Evolutionary conservation across 2,329 filamentous ascomycete genomes (phyloP), one percentile per base, ranked within the genome.

Genomic region (Sclerotinia trifoliorum): DNA sequence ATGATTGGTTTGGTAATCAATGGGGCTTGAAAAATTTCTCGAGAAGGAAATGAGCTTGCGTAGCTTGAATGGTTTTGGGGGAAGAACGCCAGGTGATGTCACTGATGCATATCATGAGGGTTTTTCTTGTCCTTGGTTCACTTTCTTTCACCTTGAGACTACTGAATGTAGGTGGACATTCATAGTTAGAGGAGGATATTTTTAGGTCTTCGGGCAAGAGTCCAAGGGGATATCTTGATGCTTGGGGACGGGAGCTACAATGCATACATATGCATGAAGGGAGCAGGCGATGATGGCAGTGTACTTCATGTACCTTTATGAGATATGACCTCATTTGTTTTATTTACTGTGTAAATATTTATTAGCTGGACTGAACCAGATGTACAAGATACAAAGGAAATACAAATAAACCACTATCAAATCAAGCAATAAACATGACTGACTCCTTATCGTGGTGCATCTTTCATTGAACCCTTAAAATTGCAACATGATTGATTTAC

Each of bases 31-130:
- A 51, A 26, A 39, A 39, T 7, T 46, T 60, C 39, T 51, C 46
- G 4, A 62, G 29, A 8, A 26, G 46, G n/a, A 39, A 62, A 62
- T 24, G 46, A 24, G n/a, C 13, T 35, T 61, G 17, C 3, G 19
- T 62, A 21, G 44, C 44, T 51, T 26, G 46, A 62, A 26, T 8
- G 21, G 46, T 49, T 49, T 62, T 15, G 2, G 7, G 21, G 46
- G 21, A 35, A 49, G 29, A 51, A 39, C 51, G 29, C 49, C 29
- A 15, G 19, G 46, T 62, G 60, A 62, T 62, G 46, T 62, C 58
- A 62, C 46, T 26, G 29, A 39, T 49, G 60, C 60, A 62, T 62
- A 26, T 51, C 32, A 13, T 39, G 46, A 62, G 60, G n/a, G 39
- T 39, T 26, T 62, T 39, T 19, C 51, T 39, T 39, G 26, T 48